Evolutionary conservation across 2,329 filamentous ascomycete genomes (phyloP), one percentile per base, ranked within the genome.

Genomic region (Cladosporium sp.): DNA sequence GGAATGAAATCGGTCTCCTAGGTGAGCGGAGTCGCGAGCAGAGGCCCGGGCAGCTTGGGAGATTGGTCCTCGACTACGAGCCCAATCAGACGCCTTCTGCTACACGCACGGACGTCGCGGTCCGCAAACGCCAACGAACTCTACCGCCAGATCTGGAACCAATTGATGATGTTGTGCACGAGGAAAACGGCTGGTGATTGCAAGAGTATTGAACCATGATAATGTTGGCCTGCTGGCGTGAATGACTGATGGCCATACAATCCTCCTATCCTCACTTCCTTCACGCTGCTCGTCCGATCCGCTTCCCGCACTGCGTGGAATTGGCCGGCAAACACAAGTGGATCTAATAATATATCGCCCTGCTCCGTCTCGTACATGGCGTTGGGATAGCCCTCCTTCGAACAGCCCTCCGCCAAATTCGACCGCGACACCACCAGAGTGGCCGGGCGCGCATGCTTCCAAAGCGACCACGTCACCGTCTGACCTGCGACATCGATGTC

Each of bases 1-100:
- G 47, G 47, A 50, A 36, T 35, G 47, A 37, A 35, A 36, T 35
- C 32, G 34, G 34, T 50, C 47, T 50, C 47, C 47, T 50, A 50
- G 47, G 47, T 50, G 47, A 35, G 34, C 47, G 13, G n/a, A 45
- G 3, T 17, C 42, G 28, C 28, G 28, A 32, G 28, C 28, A 32
- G n/a, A n/a, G 28, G 28, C 28, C 28, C 28, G 28, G 28, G 28
- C 28, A 32, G 28, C 28, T 9, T 32, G 42, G 42, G 42, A 45
- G 42, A 45, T 45, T 45, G 24, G 22, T 45, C 12, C 1, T 45
- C 13, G 20, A n/a, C 10, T 45, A 28, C 1, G 15, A 25, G 42
- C 42, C 42, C 42, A 45, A 45, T 45, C 42, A 45, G 9, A 22
- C 15, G 24, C 22, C 22, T 2, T 22, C 20, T 24, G 40, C 24